phyloP scores from a whole-genome alignment of 2,329 filamentous ascomycete genomes.

The Colletotrichum salicis region DNA sequence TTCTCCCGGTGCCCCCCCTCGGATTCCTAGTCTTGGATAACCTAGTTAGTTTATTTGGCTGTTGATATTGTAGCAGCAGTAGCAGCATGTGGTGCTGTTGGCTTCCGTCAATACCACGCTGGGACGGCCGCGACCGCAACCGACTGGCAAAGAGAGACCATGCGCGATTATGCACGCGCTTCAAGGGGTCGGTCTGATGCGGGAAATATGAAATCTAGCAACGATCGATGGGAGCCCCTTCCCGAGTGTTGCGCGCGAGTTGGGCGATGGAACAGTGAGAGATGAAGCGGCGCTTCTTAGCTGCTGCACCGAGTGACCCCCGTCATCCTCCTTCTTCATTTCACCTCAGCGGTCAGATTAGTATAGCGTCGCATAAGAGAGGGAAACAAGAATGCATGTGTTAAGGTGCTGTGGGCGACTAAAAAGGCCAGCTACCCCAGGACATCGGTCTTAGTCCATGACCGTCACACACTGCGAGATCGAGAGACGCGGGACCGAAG shows the following conservation, averaged over 20 bases:
- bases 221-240: background rate
- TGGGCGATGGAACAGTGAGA: background rate
- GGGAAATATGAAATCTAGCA: background rate
- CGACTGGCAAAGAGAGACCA: background rate
- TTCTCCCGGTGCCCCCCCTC: background rate
- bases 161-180: constrained; percentile 7
- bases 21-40: background rate
- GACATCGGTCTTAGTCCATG: background rate
- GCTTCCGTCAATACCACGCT: background rate
- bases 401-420: background rate
- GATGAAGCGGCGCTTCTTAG: background rate
- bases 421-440: background rate
- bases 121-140: background rate
- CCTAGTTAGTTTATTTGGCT: background rate
- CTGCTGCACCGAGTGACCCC: background rate
- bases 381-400: constrained; percentile 15
- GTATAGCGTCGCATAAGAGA: background rate
- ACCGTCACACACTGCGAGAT: background rate
- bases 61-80: background rate
- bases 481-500: constrained; percentile 17
- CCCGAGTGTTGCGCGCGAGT: background rate
- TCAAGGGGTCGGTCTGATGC: background rate
- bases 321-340: background rate
- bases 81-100: background rate
- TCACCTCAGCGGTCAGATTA: background rate